Evolutionary conservation across 495 filamentous ascomycete species (phyloP).

Genomic region (Daldinia vernicosa): DNA sequence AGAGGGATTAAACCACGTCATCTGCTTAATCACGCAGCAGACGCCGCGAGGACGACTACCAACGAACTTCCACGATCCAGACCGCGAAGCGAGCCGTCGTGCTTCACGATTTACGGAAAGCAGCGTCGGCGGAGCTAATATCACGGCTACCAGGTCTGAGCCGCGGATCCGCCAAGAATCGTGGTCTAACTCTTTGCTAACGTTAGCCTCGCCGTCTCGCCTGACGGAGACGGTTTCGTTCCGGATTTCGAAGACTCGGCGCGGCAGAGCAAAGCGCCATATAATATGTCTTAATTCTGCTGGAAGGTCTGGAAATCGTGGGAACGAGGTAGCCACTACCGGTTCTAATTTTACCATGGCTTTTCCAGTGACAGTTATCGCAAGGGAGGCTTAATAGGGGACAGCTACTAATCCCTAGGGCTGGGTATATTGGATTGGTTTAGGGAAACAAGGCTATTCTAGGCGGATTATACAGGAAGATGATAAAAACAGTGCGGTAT

Average conservation of each 20-base stretch:
- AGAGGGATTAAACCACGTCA: constrained; percentile 36
- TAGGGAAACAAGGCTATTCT: neutral
- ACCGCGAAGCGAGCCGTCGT: constrained; percentile 16
- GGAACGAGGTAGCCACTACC: constrained; percentile 26
- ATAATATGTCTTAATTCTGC: constrained; percentile 31
- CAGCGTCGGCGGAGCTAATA: constrained; percentile 29
- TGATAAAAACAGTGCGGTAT: neutral
- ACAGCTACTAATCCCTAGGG: neutral
- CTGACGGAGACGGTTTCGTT: constrained; percentile 27
- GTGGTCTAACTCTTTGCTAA: constrained; percentile 25
- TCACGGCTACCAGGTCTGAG: constrained; percentile 34
- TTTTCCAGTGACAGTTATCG: neutral
- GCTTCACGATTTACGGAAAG: constrained; percentile 34
- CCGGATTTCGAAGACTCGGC: constrained; percentile 38
- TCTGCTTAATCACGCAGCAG: constrained; percentile 12
- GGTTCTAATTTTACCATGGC: constrained; percentile 27
- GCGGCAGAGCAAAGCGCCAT: constrained; percentile 34
- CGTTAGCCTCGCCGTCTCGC: constrained; percentile 25
- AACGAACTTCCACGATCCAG: constrained; percentile 35
- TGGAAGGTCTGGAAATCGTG: constrained; percentile 29
- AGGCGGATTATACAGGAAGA: neutral
- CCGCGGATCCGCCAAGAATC: constrained; percentile 27
- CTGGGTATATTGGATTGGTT: neutral
- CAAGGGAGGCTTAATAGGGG: neutral
- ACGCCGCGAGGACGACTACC: constrained; percentile 29